phyloP scores from a whole-genome alignment of 2,329 filamentous ascomycete genomes.

The Paecilomyces niveus region DNA sequence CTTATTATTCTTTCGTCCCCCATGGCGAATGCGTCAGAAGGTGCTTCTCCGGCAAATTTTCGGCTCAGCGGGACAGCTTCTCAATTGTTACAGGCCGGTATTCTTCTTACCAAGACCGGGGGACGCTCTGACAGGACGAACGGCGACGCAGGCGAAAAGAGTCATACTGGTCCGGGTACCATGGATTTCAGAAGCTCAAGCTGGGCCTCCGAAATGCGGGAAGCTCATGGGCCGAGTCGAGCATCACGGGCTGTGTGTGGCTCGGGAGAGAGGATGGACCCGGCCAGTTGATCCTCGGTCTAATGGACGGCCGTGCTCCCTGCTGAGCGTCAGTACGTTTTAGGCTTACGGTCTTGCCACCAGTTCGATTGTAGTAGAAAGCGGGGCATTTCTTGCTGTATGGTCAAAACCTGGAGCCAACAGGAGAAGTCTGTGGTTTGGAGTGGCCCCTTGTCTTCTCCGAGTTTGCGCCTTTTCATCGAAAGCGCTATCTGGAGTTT shows the following conservation, averaged over 20 bases:
- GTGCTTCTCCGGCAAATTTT: conserved; percentile 28
- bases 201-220: conserved; percentile 19
- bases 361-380: background rate
- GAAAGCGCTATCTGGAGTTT: background rate
- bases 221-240: conserved; percentile 12
- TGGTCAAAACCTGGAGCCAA: background rate
- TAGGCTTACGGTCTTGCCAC: background rate
- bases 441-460: background rate
- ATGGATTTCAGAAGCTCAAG: conserved; percentile 14
- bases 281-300: conserved; percentile 29
- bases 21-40: conserved; percentile 21
- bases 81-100: conserved; percentile 17
- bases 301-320: conserved; percentile 21
- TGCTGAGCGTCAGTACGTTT: background rate
- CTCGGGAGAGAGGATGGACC: conserved; percentile 33
- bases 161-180: conserved; percentile 2
- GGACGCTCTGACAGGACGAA: background rate
- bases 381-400: background rate
- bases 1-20: conserved; percentile 21
- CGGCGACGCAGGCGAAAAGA: background rate
- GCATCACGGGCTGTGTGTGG: conserved; percentile 6
- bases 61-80: conserved; percentile 30
- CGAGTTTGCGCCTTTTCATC: background rate
- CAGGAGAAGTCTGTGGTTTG: background rate
- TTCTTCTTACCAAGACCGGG: conserved; percentile 1